These are phyloP conservation scores for Cyberlindnera meyerae DNA, from an alignment of 805 yeast species.

Conservation along the genomic window DNA sequence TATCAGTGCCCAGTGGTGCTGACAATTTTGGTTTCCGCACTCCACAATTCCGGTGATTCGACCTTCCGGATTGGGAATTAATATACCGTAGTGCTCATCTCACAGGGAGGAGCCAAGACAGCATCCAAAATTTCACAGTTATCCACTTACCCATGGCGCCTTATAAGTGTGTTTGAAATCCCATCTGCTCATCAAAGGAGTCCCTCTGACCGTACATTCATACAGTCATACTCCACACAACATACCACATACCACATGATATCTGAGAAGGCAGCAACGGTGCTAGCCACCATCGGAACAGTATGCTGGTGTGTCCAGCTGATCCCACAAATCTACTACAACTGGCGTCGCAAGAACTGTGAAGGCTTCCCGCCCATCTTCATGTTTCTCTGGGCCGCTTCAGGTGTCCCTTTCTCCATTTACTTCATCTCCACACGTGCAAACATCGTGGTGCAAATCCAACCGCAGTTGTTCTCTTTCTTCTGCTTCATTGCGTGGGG, in stretches of 20 bases:
- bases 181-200: too few relatives aligned
- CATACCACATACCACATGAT: conserved; percentile 15
- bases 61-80: too few relatives aligned
- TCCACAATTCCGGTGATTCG: too few relatives aligned
- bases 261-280: conserved; percentile 51
- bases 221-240: too few relatives aligned
- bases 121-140: too few relatives aligned
- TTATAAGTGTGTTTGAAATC: too few relatives aligned
- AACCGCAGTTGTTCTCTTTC: conserved; percentile 79
- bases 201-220: too few relatives aligned
- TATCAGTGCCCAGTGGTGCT: too few relatives aligned
- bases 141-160: too few relatives aligned
- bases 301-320: conserved; percentile 90
- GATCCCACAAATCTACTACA: conserved; percentile 76
- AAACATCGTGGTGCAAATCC: conserved; percentile 75
- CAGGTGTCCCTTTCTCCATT: conserved; percentile 80
- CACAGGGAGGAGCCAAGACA: too few relatives aligned
- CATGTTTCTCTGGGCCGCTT: conserved; percentile 72
- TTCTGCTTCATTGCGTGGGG: conserved; percentile 64
- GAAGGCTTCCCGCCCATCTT: conserved; percentile 80
- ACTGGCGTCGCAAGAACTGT: conserved; percentile 70
- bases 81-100: too few relatives aligned
- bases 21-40: too few relatives aligned
- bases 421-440: conserved; percentile 73
- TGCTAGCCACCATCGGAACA: conserved; percentile 83